Evolutionary conservation across 306 rosid species (phyloP), one percentile per base, ranked within the genome.

Genomic region (Pterocarpus macrocarpus): DNA sequence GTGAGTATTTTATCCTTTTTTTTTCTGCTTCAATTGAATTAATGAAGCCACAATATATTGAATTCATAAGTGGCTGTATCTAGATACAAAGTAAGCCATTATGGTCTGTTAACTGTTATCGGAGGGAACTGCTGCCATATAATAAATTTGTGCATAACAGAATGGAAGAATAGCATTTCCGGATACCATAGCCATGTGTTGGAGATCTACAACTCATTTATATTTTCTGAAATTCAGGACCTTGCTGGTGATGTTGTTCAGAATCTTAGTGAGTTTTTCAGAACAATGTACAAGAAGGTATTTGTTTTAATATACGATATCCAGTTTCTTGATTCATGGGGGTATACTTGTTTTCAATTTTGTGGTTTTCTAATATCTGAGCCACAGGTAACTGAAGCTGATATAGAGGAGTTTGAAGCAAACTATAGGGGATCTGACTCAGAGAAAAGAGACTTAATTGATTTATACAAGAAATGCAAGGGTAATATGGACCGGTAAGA

Each of bases 371-470:
- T 72, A 38, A 84, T 36, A 7, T 43, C 34, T 65, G 76, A 58
- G 69, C 69, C 41, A 65, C 70, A 95, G 98, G 98, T 95, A 55
- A 89, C 94, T 67, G 94, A 91, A 85, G 95, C 92, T 77, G 98
- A 90, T 69, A 89, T 94, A 63, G 92, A 89, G 86, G 97, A 89
- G 83, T 94, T 92, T 88, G 95, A 94, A 88, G 95, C 92, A 56
- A 90, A 90, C 66, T 94, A 94, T 49, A 85, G 95, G 69, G 98
- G 97, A 64, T 94, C 97, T 50, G 94, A 89, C 52, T 92, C 94
- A 0, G 95, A 94, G 89, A 92, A 86, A 83, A 94, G 89, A 69
- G 98, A 94, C 85, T 82, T 94, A 79, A 85, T 92, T 66, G 90
- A 89, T 76, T 82, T 88, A 65, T 93, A 88, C 85, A 84, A 82